phyloP scores from a whole-genome alignment of 148 eudicot genomes.

The Camellia sinensis region DNA sequence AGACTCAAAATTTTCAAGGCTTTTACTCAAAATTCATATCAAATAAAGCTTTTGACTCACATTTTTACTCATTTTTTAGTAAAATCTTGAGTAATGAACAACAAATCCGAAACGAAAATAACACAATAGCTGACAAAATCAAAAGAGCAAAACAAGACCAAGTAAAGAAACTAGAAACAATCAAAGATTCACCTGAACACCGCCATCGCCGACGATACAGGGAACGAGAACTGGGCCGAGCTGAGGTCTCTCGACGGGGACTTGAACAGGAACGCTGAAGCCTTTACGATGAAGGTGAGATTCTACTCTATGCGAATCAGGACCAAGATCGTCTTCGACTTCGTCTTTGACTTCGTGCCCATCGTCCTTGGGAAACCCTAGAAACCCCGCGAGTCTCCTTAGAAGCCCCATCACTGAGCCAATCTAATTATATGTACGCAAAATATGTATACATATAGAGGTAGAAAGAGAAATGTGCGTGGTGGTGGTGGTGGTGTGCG shows the following conservation, averaged over 20 bases:
- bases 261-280: slow-evolving; percentile 77
- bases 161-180: background rate
- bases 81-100: background rate
- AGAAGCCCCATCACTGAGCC: slow-evolving; percentile 45
- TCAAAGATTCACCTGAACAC: slow-evolving; percentile 60
- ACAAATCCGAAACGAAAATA: background rate
- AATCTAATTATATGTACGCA: background rate
- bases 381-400: slow-evolving; percentile 42
- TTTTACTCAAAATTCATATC: too few species aligned
- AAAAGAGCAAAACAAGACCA: background rate
- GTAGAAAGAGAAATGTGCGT: background rate
- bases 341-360: slow-evolving; percentile 32
- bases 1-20: too few species aligned
- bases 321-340: slow-evolving; percentile 28
- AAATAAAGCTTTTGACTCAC: too few species aligned
- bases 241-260: slow-evolving; percentile 57
- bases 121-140: background rate
- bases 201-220: slow-evolving; percentile 57
- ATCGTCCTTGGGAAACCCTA: slow-evolving; percentile 64
- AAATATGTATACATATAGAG: background rate
- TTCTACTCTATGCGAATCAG: slow-evolving; percentile 21
- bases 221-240: slow-evolving; percentile 66
- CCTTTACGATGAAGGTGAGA: slow-evolving; percentile 64
- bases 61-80: too few species aligned
- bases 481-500: background rate